phyloP scores from a whole-genome alignment of 2,329 filamentous ascomycete genomes.

The Paecilomyces sp. region DNA sequence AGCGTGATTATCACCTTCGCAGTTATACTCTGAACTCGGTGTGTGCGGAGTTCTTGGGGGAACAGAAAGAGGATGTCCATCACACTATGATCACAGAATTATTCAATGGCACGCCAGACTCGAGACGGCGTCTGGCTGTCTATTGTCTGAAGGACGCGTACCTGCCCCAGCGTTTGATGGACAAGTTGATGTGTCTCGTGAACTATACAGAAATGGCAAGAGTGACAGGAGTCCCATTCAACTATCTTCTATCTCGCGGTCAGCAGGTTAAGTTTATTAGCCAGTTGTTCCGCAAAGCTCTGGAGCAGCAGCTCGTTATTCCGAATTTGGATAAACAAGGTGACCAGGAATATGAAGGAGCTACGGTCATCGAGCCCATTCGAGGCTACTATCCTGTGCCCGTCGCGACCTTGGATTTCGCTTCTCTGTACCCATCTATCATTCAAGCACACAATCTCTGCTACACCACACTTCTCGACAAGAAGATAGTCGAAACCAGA shows the following conservation, averaged over 20 bases:
- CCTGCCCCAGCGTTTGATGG: conserved; percentile 86
- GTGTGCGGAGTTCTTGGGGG: conserved; percentile 85
- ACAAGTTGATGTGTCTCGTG: conserved; percentile 96
- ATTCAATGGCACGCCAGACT: conserved; percentile 93
- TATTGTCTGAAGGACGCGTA: conserved; percentile 99
- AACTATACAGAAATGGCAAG: conserved; percentile 99
- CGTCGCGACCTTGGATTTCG: conserved; percentile 95
- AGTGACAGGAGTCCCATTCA: conserved; percentile 97
- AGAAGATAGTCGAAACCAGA: conserved; percentile 67
- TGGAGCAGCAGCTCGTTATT: conserved; percentile 89
- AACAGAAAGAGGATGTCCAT: conserved; percentile 98
- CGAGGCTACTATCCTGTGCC: conserved; percentile 92
- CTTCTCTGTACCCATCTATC: conserved; percentile 95
- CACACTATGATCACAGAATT: conserved; percentile 99
- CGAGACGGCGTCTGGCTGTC: conserved; percentile 78
- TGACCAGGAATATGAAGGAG: conserved; percentile 93
- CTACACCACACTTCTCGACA: conserved; percentile 87
- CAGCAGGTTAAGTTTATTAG: conserved; percentile 98
- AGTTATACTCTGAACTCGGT: conserved; percentile 98
- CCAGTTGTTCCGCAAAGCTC: conserved; percentile 88
- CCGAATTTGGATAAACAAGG: conserved; percentile 70
- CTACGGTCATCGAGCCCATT: conserved; percentile 92
- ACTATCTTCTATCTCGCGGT: conserved; percentile 80
- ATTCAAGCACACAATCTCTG: conserved; percentile 98
- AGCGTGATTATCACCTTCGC: conserved; percentile 87